Percentiles rank a stretch among this genome's conserved stretches.
Conservation (phyloP, 164 flowering plant species). For the Cinnamomum micranthum region DNA sequence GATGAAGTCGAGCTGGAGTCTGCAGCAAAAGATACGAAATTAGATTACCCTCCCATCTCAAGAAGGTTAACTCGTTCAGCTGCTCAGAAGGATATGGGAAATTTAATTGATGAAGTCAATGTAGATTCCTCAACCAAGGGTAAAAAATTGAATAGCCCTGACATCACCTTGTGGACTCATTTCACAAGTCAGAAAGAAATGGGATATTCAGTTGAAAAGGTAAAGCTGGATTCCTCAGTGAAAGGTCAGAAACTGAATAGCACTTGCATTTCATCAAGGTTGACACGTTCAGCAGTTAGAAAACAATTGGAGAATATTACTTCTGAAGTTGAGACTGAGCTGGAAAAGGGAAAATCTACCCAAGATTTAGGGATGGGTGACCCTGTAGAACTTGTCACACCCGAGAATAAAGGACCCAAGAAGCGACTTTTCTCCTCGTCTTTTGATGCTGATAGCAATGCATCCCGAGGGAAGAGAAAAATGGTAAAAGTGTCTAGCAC, state of each 20-base stretch:
- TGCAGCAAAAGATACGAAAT: neutral
- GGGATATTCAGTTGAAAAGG: neutral
- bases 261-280: neutral
- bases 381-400: conserved; percentile 1
- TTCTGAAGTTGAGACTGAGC: neutral
- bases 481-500: conserved; percentile 11
- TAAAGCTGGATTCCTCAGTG: neutral
- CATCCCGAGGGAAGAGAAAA: conserved; percentile 16
- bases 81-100: neutral
- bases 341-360: conserved; percentile 9
- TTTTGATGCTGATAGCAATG: conserved; percentile 4
- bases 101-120: neutral
- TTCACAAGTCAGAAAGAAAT: neutral
- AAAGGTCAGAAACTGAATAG: neutral
- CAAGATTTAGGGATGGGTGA: neutral
- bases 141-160: neutral
- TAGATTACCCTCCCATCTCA: neutral
- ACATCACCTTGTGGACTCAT: neutral
- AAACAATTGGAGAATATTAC: conserved; percentile 1
- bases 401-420: conserved; percentile 2
- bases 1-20: neutral
- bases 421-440: conserved; percentile 14
- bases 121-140: neutral
- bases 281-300: conserved; percentile 13
- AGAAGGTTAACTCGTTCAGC: neutral